These are phyloP conservation scores for Phytophthora boehmeriae DNA, from an alignment of 352 stramenopile genomes.

Conservation along the genomic window DNA sequence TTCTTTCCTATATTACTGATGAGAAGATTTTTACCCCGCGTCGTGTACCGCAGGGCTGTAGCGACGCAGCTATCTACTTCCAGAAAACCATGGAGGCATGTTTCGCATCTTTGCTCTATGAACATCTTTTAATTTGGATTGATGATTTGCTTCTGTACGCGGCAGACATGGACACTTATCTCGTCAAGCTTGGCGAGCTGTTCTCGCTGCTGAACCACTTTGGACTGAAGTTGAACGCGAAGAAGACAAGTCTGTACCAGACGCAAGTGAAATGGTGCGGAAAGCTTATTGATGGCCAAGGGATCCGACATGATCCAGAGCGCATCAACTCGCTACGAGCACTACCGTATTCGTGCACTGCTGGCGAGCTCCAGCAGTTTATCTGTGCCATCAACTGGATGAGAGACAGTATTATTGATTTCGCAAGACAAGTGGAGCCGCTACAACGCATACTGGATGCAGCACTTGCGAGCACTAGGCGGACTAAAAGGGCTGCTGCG, in stretches of 20 bases:
- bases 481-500: not conserved
- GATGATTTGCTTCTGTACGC: too few species aligned
- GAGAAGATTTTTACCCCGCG: too few species aligned
- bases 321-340: not conserved
- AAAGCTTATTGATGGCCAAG: not conserved
- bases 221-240: too few species aligned
- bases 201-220: too few species aligned
- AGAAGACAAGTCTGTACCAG: too few species aligned
- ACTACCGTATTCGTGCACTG: not conserved
- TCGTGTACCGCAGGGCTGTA: too few species aligned
- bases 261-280: slow-evolving; percentile 27
- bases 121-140: slow-evolving; percentile 15
- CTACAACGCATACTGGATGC: not conserved
- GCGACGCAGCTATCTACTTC: slow-evolving; percentile 2
- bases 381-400: not conserved
- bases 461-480: not conserved
- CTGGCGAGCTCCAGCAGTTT: slow-evolving; percentile 1
- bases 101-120: slow-evolving; percentile 1
- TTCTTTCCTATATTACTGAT: too few species aligned
- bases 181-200: too few species aligned
- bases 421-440: not conserved
- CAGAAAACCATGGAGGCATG: slow-evolving; percentile 12
- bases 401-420: not conserved
- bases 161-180: too few species aligned
- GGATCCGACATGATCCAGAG: not conserved